Percentiles rank a stretch among this genome's conserved stretches.
Evolutionary conservation across 805 yeast genomes (phyloP).

Genomic region (Kodamaea hsintzibuensis): DNA sequence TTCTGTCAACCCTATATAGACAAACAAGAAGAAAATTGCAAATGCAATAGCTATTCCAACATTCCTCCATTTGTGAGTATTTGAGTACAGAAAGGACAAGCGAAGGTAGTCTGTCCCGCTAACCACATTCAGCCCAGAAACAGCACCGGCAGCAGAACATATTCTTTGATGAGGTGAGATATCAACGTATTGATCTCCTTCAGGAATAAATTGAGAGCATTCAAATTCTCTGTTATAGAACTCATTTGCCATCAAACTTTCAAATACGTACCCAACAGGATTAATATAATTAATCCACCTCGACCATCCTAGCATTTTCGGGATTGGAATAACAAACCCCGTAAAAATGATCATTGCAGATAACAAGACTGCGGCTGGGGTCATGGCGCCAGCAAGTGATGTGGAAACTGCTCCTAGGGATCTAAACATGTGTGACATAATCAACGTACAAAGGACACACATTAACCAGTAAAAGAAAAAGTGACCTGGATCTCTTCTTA

Average conservation of each 20-base stretch:
- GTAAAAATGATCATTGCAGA: slow-evolving; percentile 59
- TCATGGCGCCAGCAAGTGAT: slow-evolving; percentile 42
- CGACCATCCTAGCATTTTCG: slow-evolving; percentile 57
- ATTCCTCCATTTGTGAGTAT: slow-evolving; percentile 61
- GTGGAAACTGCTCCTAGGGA: slow-evolving; percentile 45
- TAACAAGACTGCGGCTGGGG: slow-evolving; percentile 45
- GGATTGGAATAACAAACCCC: slow-evolving; percentile 45
- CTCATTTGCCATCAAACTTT: slow-evolving; percentile 59
- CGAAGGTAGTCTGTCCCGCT: slow-evolving; percentile 32
- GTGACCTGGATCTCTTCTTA: slow-evolving; percentile 51
- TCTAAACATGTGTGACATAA: slow-evolving; percentile 52
- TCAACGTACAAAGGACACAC: slow-evolving; percentile 43
- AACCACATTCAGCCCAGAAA: slow-evolving; percentile 22
- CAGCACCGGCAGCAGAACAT: slow-evolving; percentile 26
- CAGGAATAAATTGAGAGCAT: slow-evolving; percentile 52
- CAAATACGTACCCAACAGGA: slow-evolving; percentile 46
- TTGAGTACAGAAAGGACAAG: slow-evolving; percentile 44
- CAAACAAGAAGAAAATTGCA: slow-evolving; percentile 50
- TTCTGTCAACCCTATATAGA: slow-evolving; percentile 58
- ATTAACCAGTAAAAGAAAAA: slow-evolving; percentile 55
- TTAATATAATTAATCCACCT: slow-evolving; percentile 48
- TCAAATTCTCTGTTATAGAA: slow-evolving; percentile 46
- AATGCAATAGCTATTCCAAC: slow-evolving; percentile 63
- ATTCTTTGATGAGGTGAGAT: slow-evolving; percentile 34
- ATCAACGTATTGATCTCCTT: slow-evolving; percentile 37